Conservation (phyloP, 2,329 filamentous ascomycete species). For the Colletotrichum lini region DNA sequence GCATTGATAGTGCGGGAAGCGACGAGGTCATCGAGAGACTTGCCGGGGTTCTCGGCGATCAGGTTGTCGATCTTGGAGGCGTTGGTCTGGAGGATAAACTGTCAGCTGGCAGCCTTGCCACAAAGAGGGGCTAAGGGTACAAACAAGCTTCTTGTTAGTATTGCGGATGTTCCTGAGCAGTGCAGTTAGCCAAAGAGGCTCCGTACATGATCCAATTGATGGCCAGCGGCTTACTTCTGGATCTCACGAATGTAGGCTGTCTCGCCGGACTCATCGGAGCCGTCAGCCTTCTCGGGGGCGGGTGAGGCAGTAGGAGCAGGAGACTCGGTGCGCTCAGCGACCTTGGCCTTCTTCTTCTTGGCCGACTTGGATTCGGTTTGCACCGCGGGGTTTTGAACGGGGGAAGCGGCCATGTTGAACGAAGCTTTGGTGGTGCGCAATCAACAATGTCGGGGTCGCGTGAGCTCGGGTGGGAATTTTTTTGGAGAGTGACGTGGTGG, state of each 20-base stretch:
- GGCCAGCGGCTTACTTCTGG: constrained; percentile 77
- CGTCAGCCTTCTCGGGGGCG: constrained; percentile 65
- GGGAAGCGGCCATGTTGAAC: constrained; percentile 73
- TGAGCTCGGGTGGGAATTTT: constrained; percentile 33
- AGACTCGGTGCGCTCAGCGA: constrained; percentile 68
- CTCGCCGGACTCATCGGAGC: constrained; percentile 75
- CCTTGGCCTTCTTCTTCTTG: constrained; percentile 77
- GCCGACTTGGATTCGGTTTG: constrained; percentile 75
- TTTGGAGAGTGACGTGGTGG: constrained; percentile 31
- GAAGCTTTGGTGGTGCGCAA: constrained; percentile 23
- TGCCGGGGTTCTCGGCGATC: constrained; percentile 77
- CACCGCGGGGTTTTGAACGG: constrained; percentile 73
- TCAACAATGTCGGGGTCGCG: constrained; percentile 34
- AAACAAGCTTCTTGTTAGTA: constrained; percentile 93
- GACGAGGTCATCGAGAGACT: constrained; percentile 82
- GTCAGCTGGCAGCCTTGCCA: constrained; percentile 24
- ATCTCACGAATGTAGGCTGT: constrained; percentile 89
- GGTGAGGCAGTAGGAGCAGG: constrained; percentile 66
- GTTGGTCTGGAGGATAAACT: constrained; percentile 66
- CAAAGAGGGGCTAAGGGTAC: constrained; percentile 51
- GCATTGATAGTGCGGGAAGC: constrained; percentile 80
- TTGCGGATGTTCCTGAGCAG: constrained; percentile 85
- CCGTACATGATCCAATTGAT: constrained; percentile 21
- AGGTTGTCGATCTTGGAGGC: constrained; percentile 80
- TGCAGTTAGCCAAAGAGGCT: constrained; percentile 24